A percentile compares a stretch with the other conserved stretches of the same genome.
phyloP scores from a whole-genome alignment of 139 green algal genomes.

The Auxenochlorella pyrenoidosa region DNA sequence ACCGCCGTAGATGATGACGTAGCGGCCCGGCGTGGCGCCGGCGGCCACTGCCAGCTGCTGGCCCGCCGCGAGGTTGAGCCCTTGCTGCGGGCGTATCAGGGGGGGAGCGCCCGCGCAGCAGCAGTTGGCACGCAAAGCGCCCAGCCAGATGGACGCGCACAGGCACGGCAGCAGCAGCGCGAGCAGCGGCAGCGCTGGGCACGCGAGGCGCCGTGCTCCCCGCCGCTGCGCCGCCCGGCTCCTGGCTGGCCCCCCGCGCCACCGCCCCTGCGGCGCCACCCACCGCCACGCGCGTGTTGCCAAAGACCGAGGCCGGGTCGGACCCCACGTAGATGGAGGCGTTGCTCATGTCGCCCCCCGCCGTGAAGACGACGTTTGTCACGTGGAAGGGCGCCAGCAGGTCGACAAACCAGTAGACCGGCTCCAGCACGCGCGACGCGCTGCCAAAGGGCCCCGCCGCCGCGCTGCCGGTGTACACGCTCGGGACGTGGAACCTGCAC shows the following conservation, averaged over 20 bases:
- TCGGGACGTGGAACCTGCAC: conserved; percentile 20
- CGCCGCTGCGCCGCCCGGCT: no score
- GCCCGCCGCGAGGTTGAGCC: conserved; percentile 13
- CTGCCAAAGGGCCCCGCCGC: not conserved
- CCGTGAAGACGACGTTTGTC: conserved; percentile 25
- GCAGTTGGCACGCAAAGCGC: not conserved
- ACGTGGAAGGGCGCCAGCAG: conserved; percentile 22
- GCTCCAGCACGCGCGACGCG: conserved; percentile 16
- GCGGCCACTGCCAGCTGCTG: conserved; percentile 23
- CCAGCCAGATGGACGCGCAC: no score
- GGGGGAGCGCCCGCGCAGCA: not conserved
- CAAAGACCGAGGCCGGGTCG: conserved; percentile 14
- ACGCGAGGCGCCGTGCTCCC: not conserved
- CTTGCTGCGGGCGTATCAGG: not conserved
- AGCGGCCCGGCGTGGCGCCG: conserved; percentile 8
- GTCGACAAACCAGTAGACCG: conserved; percentile 50
- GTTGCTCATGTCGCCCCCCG: conserved; percentile 23
- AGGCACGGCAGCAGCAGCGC: not conserved
- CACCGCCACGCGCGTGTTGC: conserved; percentile 33
- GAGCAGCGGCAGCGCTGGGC: not conserved
- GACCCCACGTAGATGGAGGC: conserved; percentile 38
- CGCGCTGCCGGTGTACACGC: not conserved
- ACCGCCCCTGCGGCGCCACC: not conserved
- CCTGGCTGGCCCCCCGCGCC: no score
- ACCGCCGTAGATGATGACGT: conserved; percentile 41